Conservation (phyloP, 495 filamentous ascomycete species). For the Parmelia sp. region DNA sequence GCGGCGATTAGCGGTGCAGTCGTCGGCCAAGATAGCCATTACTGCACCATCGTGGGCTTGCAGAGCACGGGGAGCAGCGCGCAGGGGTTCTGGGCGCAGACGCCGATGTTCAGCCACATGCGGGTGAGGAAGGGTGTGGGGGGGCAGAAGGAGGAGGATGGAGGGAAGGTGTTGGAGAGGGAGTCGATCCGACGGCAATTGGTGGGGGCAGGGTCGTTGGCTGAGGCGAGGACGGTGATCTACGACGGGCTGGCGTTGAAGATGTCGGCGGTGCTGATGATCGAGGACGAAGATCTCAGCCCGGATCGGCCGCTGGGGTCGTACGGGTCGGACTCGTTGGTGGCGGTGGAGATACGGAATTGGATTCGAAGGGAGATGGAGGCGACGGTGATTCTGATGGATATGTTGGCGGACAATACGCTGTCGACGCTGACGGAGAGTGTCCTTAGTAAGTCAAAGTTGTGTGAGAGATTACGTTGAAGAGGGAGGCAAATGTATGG, state of each 20-base stretch:
- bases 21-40: slow-evolving; percentile 1
- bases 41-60: slow-evolving; percentile 3
- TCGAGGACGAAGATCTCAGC: slow-evolving; percentile 28
- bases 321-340: slow-evolving; percentile 37
- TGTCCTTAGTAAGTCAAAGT: background rate
- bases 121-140: slow-evolving; percentile 4
- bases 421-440: slow-evolving; percentile 1
- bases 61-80: slow-evolving; percentile 6
- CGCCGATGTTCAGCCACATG: slow-evolving; percentile 13
- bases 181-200: background rate
- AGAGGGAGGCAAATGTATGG: too few relatives aligned
- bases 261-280: slow-evolving; percentile 24
- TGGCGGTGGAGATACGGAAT: slow-evolving; percentile 35
- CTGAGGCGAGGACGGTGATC: slow-evolving; percentile 31
- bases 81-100: slow-evolving; percentile 10
- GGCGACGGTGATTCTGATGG: slow-evolving; percentile 33
- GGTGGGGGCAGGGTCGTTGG: slow-evolving; percentile 20
- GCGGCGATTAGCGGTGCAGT: slow-evolving; percentile 14
- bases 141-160: slow-evolving; percentile 6
- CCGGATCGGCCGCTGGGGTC: slow-evolving; percentile 24
- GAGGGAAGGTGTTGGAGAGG: too few relatives aligned
- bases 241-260: slow-evolving; percentile 29
- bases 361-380: slow-evolving; percentile 33
- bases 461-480: too few relatives aligned
- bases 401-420: slow-evolving; percentile 29